Evolutionary conservation across 2,329 filamentous ascomycete species (phyloP).

Genomic region (Zasmidium cellare): DNA sequence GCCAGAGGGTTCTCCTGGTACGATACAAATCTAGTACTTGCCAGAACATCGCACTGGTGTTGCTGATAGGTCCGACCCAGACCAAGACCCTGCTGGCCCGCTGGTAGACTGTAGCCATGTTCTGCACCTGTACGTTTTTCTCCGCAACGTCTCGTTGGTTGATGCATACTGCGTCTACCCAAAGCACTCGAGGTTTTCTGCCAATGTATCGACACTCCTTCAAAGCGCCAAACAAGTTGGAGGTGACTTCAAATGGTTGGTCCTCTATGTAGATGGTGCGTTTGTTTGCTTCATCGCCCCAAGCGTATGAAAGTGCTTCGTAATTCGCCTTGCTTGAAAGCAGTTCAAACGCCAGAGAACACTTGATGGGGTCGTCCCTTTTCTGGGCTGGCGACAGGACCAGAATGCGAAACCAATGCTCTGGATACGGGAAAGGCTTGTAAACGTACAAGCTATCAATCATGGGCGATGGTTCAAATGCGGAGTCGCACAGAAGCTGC

Average conservation of each 20-base stretch:
- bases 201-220: background rate
- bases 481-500: background rate
- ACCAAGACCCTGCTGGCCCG: constrained; percentile 5
- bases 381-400: background rate
- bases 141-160: constrained; percentile 13
- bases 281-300: constrained; percentile 2
- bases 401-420: background rate
- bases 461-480: background rate
- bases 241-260: background rate
- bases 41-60: background rate
- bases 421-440: background rate
- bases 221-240: background rate
- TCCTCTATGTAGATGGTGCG: background rate
- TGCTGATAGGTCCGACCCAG: constrained; percentile 12
- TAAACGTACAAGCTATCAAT: background rate
- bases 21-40: background rate
- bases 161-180: constrained; percentile 21
- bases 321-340: constrained; percentile 1
- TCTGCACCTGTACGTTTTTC: constrained; percentile 11
- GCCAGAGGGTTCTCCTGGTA: background rate
- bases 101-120: constrained; percentile 13
- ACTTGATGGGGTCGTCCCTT: background rate
- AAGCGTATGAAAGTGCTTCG: constrained; percentile 11
- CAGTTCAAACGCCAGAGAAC: background rate
- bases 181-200: background rate